Base-by-base conservation (phyloP, 108 stramenopile genomes). In the Skeletonema tropicum region DNA sequence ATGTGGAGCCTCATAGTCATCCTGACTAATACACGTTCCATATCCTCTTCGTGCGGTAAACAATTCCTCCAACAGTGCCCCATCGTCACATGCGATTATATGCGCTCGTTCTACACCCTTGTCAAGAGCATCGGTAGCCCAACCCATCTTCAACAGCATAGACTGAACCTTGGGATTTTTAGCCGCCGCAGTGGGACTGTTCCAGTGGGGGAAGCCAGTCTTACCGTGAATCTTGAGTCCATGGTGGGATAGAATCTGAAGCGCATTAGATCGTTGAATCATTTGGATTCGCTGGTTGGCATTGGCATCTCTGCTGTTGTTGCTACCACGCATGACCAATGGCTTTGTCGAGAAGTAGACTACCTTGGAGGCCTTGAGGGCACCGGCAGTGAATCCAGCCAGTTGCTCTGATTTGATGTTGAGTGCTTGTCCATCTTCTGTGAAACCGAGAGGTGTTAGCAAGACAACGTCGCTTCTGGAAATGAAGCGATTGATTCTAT, bases 101-200 rank as follows among this genome's bases (percentile, higher is more conserved):
- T 89, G 88, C n/a, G 88, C 88, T 64, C 86, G 73, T 38, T 83
- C 85, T 21, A 89, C 88, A 25, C 88, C 88, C 13, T 75, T 73
- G 25, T 87, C 83, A 39, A 87, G 48, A 9, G 88, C 86, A 71
- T 74, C 78, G 21, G 76, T 69, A n/a, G 86, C 80, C 88, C 88
- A 89, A 71, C 82, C 86, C 66, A 89, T 66, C 69, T 89, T 83
- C 0, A 89, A 66, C 2, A 89, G 59, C 64, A 83, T 61, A 6
- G 78, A 71, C 38, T 70, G 73, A 42, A 74, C 72, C 57, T 80
- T 65, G 25, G 45, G 59, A 48, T 38, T 64, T 8, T 9, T 38
- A 49, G 45, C 48, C 10, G 49, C 61, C 33, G 31, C 19, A n/a
- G 64, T 15, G 14, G 15, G 57, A 21, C 55, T 68, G 1, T 36